Base-by-base conservation (phyloP, 495 filamentous ascomycete genomes). In the Podospora tetraspora region DNA sequence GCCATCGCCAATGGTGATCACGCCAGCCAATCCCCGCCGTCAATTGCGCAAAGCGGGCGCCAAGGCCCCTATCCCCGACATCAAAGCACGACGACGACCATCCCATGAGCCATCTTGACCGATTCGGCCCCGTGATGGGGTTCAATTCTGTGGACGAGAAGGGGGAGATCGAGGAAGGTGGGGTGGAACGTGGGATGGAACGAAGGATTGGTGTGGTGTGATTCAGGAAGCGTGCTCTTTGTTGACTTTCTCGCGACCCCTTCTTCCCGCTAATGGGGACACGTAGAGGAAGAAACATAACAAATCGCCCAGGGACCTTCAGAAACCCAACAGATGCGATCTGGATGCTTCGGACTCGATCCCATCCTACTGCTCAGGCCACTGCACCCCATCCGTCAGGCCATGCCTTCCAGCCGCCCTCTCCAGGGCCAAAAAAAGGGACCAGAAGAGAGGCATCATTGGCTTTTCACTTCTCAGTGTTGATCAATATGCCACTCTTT, bases 21-120 rank as follows among this genome's bases (percentile, higher is more conserved):
- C 64, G 64, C 64, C 19, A 58, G 21, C 57, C 29, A 25, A 16
- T 27, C 29, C n/a, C 21, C 12, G 11, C n/a, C 12, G 2, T n/a
- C 32, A 11, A 66, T 27, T 43, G 63, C 27, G 59, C 43, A 9
- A 59, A 12, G 30, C 27, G n/a, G 12, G 1, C n/a, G 64, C 64
- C 64, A 66, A 66, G 64, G 2, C 9, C 0, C 57, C 22, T 66
- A 66, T 61, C 57, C 60, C 64, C 64, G 58, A 66, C 57, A 3
- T 27, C 23, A 24, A 25, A 22, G 58, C 19, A 16, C 37, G 37
- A 52, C 7, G 37, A 8, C 58, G 21, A 13, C 58, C 23, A 60
- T 24, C 13, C 10, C 58, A 16, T 13, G 12, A 29, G 21, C 2
- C 1, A 27, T 25, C 3, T 27, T 60, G 58, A 24, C 58, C 58